Percentiles rank a stretch among this genome's conserved stretches.
These are phyloP conservation scores for Neostapfia colusana DNA, from an alignment of 176 grass and related monocot species.

Conservation along the genomic window DNA sequence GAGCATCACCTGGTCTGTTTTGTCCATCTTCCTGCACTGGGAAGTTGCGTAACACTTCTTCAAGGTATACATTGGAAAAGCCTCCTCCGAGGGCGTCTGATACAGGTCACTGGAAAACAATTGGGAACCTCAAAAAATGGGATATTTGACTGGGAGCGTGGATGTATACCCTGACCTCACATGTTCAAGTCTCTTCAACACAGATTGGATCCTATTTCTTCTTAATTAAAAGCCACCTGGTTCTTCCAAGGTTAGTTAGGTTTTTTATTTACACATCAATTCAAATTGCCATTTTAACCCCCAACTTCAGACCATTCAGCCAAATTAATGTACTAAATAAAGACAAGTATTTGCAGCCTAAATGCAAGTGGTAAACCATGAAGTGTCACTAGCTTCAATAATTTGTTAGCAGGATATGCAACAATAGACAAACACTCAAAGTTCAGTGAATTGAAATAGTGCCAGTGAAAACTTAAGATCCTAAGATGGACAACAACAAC, in stretches of 20 bases:
- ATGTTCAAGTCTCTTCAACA: neutral
- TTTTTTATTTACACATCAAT: neutral
- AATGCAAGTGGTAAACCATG: neutral
- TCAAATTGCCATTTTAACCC: neutral
- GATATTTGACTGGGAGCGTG: no score
- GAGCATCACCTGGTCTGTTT: constrained; percentile 19
- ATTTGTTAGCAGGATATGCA: neutral
- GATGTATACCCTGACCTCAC: neutral
- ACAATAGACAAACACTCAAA: neutral
- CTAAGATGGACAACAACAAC: no score
- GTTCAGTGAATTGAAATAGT: neutral
- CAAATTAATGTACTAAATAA: neutral
- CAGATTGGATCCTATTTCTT: neutral
- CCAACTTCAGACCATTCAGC: neutral
- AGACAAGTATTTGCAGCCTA: neutral
- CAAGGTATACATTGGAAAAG: constrained; percentile 63
- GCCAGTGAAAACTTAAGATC: neutral
- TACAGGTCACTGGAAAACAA: constrained; percentile 46
- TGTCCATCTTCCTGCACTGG: constrained; percentile 50
- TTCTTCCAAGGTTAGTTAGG: neutral
- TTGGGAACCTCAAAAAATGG: no score
- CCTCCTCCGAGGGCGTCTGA: constrained; percentile 53
- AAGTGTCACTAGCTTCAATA: neutral
- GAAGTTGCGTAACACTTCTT: constrained; percentile 69
- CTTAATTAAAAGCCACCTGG: neutral